Evolutionary conservation across 176 grass and related monocot species (phyloP).

Genomic region (Ensete ventricosum): DNA sequence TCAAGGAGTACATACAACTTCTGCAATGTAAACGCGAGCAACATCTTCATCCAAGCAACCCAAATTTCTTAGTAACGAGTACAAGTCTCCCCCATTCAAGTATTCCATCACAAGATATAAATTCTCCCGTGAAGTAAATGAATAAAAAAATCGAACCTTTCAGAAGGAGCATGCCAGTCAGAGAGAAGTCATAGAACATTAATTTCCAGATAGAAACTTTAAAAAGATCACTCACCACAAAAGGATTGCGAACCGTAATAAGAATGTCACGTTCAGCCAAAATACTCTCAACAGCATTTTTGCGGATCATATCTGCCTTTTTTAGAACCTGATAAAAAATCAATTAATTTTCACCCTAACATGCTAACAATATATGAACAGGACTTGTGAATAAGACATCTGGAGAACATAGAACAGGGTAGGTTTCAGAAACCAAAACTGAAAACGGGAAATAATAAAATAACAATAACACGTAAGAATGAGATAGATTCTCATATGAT

Average conservation of each 20-base stretch:
- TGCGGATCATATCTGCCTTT: slow-evolving; percentile 99
- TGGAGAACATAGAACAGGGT: neutral
- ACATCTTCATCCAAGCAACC: slow-evolving; percentile 96
- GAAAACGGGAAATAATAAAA: neutral
- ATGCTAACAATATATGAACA: slow-evolving; percentile 1
- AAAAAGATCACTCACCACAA: slow-evolving; percentile 64
- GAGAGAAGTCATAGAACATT: slow-evolving; percentile 22
- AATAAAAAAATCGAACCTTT: slow-evolving; percentile 99
- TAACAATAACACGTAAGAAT: neutral
- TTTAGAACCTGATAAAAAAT: slow-evolving; percentile 64
- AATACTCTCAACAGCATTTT: slow-evolving; percentile 99
- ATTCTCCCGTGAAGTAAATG: slow-evolving; percentile 95
- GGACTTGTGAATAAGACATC: neutral
- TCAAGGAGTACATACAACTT: slow-evolving; percentile 75
- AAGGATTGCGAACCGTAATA: slow-evolving; percentile 96
- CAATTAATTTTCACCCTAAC: neutral
- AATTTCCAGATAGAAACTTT: slow-evolving; percentile 3
- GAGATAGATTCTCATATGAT: neutral
- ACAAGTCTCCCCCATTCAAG: slow-evolving; percentile 92
- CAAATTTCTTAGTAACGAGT: slow-evolving; percentile 94
- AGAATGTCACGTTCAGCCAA: slow-evolving; percentile 97
- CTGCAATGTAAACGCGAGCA: slow-evolving; percentile 94
- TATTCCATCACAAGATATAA: slow-evolving; percentile 99
- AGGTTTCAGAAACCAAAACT: neutral
- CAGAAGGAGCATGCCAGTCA: slow-evolving; percentile 30